These are phyloP conservation scores for Phytophthora cryptogea DNA, from an alignment of 352 stramenopile species.

Conservation along the genomic window DNA sequence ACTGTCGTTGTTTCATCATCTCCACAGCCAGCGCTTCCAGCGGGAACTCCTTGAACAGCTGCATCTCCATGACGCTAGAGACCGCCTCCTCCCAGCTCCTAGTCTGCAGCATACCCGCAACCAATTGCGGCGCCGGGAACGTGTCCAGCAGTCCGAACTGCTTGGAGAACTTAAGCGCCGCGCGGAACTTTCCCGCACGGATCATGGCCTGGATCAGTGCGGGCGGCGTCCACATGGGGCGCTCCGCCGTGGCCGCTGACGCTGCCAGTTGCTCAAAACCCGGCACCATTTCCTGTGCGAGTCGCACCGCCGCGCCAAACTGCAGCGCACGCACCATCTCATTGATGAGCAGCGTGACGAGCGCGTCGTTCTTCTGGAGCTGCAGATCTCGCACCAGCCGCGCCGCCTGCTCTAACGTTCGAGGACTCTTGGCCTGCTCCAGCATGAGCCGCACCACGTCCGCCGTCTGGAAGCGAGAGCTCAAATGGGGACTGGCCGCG, in stretches of 20 bases:
- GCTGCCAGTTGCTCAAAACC: constrained; percentile 61
- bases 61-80: constrained; percentile 75
- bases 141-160: constrained; percentile 78
- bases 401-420: constrained; percentile 54
- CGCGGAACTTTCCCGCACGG: constrained; percentile 66
- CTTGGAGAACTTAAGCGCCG: constrained; percentile 79
- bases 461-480: constrained; percentile 73
- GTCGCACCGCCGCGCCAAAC: constrained; percentile 72
- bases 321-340: constrained; percentile 68
- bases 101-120: constrained; percentile 73
- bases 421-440: constrained; percentile 46
- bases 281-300: constrained; percentile 81
- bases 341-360: constrained; percentile 85
- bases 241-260: constrained; percentile 20
- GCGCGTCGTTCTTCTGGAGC: constrained; percentile 65
- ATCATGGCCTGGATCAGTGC: constrained; percentile 88
- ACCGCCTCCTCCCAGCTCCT: constrained; percentile 73
- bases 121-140: constrained; percentile 66
- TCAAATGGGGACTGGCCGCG: constrained; percentile 45
- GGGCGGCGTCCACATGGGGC: constrained; percentile 71
- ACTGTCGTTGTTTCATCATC: constrained; percentile 75
- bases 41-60: constrained; percentile 72
- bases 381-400: constrained; percentile 81
- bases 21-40: constrained; percentile 63
- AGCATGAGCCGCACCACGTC: constrained; percentile 84